These are phyloP conservation scores for Eimeria acervulina DNA, from an alignment of 169 alveolate genomes.

Conservation along the genomic window DNA sequence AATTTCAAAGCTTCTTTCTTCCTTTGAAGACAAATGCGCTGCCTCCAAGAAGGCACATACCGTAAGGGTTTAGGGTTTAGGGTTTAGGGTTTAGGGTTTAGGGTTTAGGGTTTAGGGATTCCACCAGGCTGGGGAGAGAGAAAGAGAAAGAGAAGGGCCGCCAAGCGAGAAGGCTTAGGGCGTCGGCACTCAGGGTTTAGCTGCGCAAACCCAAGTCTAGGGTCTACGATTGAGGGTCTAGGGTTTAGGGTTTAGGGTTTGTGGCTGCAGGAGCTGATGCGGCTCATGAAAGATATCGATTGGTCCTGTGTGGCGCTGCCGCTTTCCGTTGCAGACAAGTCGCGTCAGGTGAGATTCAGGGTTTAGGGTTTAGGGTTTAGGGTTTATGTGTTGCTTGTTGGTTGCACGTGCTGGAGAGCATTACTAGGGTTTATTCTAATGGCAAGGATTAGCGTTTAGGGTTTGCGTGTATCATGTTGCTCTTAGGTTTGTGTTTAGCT, in stretches of 20 bases:
- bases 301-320: constrained; percentile 47
- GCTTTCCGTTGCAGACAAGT: neutral
- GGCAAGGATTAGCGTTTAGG: too few relatives aligned
- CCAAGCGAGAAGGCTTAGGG: too few relatives aligned
- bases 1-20: constrained; percentile 10
- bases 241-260: neutral
- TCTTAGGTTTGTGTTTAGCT: too few relatives aligned
- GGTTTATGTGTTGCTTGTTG: neutral
- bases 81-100: too few relatives aligned
- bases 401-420: neutral
- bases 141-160: too few relatives aligned
- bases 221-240: neutral
- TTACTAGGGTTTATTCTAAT: too few relatives aligned
- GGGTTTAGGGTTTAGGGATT: too few relatives aligned
- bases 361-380: neutral
- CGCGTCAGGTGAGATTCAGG: constrained; percentile 12
- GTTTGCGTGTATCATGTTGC: too few relatives aligned
- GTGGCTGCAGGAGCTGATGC: constrained; percentile 41
- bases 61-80: neutral
- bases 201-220: too few relatives aligned
- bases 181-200: too few relatives aligned
- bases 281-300: constrained; percentile 33
- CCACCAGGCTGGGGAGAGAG: too few relatives aligned
- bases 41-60: constrained; percentile 28
- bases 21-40: neutral